Conservation (phyloP, 208 protist genomes). For the Phytomonas sp. region DNA sequence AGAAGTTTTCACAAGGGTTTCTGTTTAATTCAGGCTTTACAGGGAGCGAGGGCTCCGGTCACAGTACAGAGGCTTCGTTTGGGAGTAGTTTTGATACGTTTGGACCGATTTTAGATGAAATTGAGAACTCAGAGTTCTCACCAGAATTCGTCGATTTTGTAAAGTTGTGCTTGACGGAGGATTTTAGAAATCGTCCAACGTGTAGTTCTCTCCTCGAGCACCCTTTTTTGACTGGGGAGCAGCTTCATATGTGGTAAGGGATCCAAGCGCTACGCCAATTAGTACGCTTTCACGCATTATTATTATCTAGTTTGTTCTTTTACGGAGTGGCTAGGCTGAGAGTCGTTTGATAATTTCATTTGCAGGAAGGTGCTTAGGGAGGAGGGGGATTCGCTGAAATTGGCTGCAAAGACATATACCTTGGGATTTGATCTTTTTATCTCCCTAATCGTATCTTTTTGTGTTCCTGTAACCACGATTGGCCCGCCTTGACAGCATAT, state of each 20-base stretch:
- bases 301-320: background rate
- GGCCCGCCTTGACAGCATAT: background rate
- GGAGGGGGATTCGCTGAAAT: background rate
- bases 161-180: conserved; percentile 36
- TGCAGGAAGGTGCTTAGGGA: background rate
- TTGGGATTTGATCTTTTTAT: background rate
- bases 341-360: background rate
- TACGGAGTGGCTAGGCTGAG: background rate
- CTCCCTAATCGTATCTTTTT: background rate
- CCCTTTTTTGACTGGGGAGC: conserved; percentile 34
- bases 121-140: conserved; percentile 28
- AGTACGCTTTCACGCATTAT: background rate
- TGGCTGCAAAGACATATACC: background rate
- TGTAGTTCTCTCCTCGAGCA: conserved; percentile 40
- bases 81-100: conserved; percentile 22
- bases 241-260: background rate
- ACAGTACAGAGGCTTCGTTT: background rate
- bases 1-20: conserved; percentile 22
- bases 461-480: background rate
- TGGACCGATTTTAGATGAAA: conserved; percentile 44
- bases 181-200: conserved; percentile 43
- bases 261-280: background rate
- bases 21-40: background rate
- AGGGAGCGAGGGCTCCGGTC: background rate
- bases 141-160: conserved; percentile 52